phyloP scores from a whole-genome alignment of 441 rosid species.

The Arabidopsis lyrata region DNA sequence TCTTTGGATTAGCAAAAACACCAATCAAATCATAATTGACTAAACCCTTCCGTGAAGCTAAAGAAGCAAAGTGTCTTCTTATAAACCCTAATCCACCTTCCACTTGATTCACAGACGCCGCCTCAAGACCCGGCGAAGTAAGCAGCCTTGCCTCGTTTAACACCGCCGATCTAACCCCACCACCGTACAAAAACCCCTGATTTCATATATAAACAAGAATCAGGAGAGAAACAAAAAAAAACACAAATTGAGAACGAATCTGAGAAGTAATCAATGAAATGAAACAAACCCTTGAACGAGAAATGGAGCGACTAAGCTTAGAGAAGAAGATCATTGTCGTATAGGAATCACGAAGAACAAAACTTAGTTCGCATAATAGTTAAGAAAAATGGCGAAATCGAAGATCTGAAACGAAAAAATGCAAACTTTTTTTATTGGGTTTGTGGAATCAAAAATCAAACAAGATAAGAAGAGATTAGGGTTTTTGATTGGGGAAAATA shows the following conservation, averaged over 20 bases:
- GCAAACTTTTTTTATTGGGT: background rate
- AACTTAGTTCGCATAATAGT: conserved; percentile 36
- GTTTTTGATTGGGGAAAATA: conserved; percentile 24
- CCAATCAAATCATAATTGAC: conserved; percentile 47
- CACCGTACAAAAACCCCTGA: conserved; percentile 50
- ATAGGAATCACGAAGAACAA: conserved; percentile 19
- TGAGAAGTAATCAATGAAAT: background rate
- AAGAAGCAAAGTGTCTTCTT: conserved; percentile 65
- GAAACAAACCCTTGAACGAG: conserved; percentile 60
- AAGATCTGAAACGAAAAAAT: conserved; percentile 28
- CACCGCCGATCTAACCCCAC: conserved; percentile 51
- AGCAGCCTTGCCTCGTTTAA: conserved; percentile 15
- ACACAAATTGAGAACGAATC: conserved; percentile 21
- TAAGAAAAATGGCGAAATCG: background rate
- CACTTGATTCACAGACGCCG: conserved; percentile 40
- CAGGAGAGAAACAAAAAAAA: background rate
- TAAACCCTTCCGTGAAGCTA: conserved; percentile 50
- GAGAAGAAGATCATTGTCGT: conserved; percentile 64
- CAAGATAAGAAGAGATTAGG: conserved; percentile 30
- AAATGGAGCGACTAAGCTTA: conserved; percentile 61
- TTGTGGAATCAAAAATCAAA: background rate
- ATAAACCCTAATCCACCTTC: conserved; percentile 62
- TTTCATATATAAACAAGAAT: background rate
- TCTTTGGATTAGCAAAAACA: conserved; percentile 55
- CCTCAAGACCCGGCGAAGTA: conserved; percentile 32